These are phyloP conservation scores for Pichia inconspicua DNA, from an alignment of 1,139 yeast genomes.

Conservation along the genomic window DNA sequence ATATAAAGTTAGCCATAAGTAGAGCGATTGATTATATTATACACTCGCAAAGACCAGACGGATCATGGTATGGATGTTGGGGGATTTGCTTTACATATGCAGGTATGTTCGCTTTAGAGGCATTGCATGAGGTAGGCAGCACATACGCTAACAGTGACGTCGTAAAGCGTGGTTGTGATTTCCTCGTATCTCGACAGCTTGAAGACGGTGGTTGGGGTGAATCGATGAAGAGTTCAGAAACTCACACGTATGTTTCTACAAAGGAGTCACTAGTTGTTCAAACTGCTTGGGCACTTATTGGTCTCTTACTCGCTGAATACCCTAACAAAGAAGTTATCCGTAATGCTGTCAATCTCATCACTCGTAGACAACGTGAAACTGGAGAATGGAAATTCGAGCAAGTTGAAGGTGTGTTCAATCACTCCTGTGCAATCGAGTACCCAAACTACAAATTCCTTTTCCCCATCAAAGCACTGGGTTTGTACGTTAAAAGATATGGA, in stretches of 20 bases:
- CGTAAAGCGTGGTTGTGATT: constrained; percentile 78
- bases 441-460: constrained; percentile 88
- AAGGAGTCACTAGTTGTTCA: constrained; percentile 71
- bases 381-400: constrained; percentile 88
- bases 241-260: constrained; percentile 63
- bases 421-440: constrained; percentile 87
- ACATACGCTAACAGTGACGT: constrained; percentile 52
- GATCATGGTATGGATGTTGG: constrained; percentile 99
- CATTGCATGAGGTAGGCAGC: constrained; percentile 63
- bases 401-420: constrained; percentile 94
- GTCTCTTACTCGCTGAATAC: constrained; percentile 70
- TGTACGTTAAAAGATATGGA: constrained; percentile 37
- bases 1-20: constrained; percentile 59
- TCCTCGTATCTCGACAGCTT: constrained; percentile 65
- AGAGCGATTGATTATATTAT: constrained; percentile 70
- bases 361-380: constrained; percentile 56
- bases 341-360: constrained; percentile 55
- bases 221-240: constrained; percentile 73
- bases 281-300: constrained; percentile 89
- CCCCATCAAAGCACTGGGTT: constrained; percentile 87
- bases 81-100: constrained; percentile 96
- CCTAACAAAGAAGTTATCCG: constrained; percentile 61
- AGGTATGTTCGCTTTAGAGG: constrained; percentile 96
- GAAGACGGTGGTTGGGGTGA: constrained; percentile 98
- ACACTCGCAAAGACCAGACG: constrained; percentile 63